Percentiles rank a stretch among this genome's conserved stretches.
These are phyloP conservation scores for Macadamia integrifolia DNA, from an alignment of 164 flowering plant species.

Conservation along the genomic window DNA sequence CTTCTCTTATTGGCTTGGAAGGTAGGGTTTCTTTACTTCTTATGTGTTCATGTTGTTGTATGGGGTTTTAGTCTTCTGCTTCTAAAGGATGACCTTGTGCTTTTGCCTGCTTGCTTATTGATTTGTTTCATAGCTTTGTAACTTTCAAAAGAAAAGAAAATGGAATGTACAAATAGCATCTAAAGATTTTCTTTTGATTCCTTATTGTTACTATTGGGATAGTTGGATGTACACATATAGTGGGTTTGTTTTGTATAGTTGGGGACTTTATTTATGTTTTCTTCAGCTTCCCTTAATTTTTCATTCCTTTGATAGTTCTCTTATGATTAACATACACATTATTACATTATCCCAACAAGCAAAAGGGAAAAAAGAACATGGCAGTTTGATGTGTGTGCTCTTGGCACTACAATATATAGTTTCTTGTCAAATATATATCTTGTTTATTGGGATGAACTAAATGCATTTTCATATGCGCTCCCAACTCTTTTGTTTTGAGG, in stretches of 20 bases:
- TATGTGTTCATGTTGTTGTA: neutral
- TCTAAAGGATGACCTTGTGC: too few relatives aligned
- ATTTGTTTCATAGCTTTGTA: too few relatives aligned
- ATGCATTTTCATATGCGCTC: too few relatives aligned
- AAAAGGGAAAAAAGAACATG: too few relatives aligned
- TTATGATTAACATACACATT: neutral
- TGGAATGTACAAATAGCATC: too few relatives aligned
- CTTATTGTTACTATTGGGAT: too few relatives aligned
- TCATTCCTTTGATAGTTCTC: neutral
- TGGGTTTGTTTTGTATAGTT: neutral
- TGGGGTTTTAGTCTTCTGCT: too few relatives aligned
- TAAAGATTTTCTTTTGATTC: too few relatives aligned
- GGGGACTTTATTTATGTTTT: neutral
- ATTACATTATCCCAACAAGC: neutral
- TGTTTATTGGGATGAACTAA: too few relatives aligned
- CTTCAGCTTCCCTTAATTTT: neutral
- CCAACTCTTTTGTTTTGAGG: neutral
- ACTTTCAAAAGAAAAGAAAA: too few relatives aligned
- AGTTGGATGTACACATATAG: too few relatives aligned
- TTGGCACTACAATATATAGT: neutral
- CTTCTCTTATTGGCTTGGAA: conserved; percentile 83
- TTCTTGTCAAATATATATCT: too few relatives aligned
- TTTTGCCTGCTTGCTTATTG: neutral
- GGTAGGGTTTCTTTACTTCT: conserved; percentile 25
- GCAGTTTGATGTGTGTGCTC: neutral